A percentile compares a stretch with the other conserved stretches of the same genome.
These are phyloP conservation scores for Epichloe sp. DNA, from an alignment of 2,329 filamentous ascomycete species.

Conservation along the genomic window DNA sequence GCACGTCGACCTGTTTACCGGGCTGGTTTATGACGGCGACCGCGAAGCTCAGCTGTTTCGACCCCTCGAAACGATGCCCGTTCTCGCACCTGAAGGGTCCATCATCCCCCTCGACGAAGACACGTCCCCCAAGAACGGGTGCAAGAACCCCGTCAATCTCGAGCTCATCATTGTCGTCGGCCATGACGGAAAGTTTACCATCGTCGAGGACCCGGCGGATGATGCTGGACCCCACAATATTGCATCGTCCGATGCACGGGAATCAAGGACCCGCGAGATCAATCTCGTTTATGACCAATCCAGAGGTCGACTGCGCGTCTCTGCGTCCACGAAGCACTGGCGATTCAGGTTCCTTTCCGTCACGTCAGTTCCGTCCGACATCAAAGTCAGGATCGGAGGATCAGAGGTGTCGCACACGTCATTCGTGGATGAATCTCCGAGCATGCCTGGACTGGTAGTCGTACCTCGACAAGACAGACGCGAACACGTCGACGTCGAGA, in stretches of 20 bases:
- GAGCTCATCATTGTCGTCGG: conserved; percentile 1
- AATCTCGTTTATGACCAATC: neutral
- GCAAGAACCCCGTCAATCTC: conserved; percentile 1
- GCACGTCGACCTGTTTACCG: conserved; percentile 45
- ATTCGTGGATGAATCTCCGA: neutral
- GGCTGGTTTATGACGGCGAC: conserved; percentile 42
- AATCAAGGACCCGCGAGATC: neutral
- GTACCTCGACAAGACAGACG: neutral
- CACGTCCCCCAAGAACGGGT: neutral
- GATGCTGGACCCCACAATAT: neutral
- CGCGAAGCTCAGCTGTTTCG: conserved; percentile 38
- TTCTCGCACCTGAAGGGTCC: conserved; percentile 14
- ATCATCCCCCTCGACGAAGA: conserved; percentile 4
- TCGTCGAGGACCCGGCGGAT: conserved; percentile 1
- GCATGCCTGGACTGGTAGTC: neutral
- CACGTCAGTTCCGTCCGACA: neutral
- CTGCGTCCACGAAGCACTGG: conserved; percentile 3
- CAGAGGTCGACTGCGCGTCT: neutral
- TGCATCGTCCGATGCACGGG: neutral
- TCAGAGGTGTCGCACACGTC: too few species aligned
- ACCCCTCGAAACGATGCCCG: conserved; percentile 33
- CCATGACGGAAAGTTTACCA: conserved; percentile 3
- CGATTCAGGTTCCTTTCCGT: conserved; percentile 1
- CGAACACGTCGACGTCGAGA: neutral
- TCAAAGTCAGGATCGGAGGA: conserved; percentile 1